Conservation (phyloP, 2,329 filamentous ascomycete genomes). For the Fusarium equiseti region DNA sequence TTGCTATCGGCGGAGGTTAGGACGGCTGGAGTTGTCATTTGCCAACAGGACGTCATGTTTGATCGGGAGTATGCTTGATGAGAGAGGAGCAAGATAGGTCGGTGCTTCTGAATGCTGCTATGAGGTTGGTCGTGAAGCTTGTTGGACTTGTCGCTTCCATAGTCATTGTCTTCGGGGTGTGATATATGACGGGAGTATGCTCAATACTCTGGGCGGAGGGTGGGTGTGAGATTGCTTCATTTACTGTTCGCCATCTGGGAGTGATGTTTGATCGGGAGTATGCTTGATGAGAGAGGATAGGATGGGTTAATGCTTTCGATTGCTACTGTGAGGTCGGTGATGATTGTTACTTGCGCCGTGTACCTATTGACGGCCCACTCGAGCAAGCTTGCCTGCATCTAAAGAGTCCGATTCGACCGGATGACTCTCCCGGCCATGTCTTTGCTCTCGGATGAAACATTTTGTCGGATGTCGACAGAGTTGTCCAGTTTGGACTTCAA, state of each 20-base stretch:
- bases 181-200: too few species aligned
- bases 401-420: neutral
- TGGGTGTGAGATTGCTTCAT: too few species aligned
- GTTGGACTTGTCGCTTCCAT: too few species aligned
- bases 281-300: neutral
- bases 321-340: neutral
- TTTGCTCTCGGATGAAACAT: neutral
- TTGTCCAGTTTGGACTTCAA: neutral
- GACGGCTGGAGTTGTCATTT: neutral
- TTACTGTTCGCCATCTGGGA: neutral
- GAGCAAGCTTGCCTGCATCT: neutral
- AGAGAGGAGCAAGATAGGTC: neutral
- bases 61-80: neutral
- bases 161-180: too few species aligned
- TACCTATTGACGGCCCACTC: neutral
- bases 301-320: neutral
- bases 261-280: neutral
- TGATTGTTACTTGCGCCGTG: neutral
- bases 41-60: neutral
- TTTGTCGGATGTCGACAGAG: neutral
- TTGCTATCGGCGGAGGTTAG: too few species aligned
- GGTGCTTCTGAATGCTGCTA: neutral
- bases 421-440: neutral
- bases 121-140: neutral
- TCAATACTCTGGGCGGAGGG: accelerated